A percentile compares a stretch with the other conserved stretches of the same genome.
Evolutionary conservation across 495 filamentous ascomycete genomes (phyloP).

Genomic region (Entonaema liquescens): DNA sequence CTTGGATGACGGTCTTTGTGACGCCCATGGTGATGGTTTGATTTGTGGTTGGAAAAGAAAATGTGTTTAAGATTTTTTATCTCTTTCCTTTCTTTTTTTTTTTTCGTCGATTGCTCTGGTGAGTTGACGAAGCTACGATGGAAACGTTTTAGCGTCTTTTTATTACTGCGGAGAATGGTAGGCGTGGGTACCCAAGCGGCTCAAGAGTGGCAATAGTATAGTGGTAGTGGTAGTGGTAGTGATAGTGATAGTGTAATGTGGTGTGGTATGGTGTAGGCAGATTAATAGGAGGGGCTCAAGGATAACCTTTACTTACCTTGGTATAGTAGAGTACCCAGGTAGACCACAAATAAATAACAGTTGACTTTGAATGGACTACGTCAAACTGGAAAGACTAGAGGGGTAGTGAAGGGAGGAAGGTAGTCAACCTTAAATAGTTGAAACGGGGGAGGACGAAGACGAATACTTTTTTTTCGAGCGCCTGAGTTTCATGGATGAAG

Average conservation of each 20-base stretch:
- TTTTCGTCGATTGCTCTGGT: conserved; percentile 10
- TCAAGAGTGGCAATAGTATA: conserved; percentile 1
- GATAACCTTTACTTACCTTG: neutral
- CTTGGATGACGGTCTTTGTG: conserved; percentile 53
- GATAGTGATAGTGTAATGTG: neutral
- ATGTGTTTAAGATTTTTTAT: neutral
- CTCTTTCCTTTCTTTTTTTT: neutral
- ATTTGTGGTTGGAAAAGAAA: conserved; percentile 4
- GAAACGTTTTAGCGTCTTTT: conserved; percentile 37
- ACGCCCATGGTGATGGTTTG: conserved; percentile 56
- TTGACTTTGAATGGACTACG: conserved; percentile 28
- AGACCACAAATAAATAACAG: conserved; percentile 1
- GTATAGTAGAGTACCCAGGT: neutral
- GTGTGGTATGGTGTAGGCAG: neutral
- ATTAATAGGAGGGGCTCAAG: conserved; percentile 1
- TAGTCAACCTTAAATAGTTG: conserved; percentile 37
- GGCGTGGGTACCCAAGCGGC: conserved; percentile 21
- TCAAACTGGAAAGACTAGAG: conserved; percentile 16
- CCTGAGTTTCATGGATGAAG: conserved; percentile 36
- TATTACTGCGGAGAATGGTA: conserved; percentile 28
- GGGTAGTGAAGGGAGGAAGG: conserved; percentile 21
- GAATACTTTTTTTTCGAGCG: conserved; percentile 31
- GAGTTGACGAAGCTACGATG: conserved; percentile 22
- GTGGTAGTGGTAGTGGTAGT: neutral
- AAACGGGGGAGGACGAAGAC: conserved; percentile 35